Conservation (phyloP, 441 rosid species). For the Populus trichocarpa region DNA sequence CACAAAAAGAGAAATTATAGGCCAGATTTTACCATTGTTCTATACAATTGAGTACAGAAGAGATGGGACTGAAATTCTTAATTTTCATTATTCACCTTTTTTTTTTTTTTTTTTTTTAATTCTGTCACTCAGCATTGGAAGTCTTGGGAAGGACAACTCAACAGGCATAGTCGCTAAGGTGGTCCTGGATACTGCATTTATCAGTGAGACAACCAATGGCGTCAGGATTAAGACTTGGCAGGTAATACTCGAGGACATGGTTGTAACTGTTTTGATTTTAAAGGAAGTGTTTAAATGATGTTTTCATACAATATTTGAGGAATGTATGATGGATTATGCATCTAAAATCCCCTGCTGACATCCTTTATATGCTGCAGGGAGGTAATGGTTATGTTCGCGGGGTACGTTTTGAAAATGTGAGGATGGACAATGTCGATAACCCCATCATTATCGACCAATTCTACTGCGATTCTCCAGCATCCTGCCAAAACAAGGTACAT, state of each 20-base stretch:
- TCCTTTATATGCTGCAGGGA: constrained; percentile 44
- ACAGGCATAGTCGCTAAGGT: constrained; percentile 72
- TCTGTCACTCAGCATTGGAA: constrained; percentile 65
- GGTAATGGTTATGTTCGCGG: constrained; percentile 90
- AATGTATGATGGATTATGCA: not conserved
- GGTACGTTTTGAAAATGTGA: constrained; percentile 71
- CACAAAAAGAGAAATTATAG: not conserved
- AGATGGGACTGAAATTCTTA: constrained; percentile 3
- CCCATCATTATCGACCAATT: constrained; percentile 94
- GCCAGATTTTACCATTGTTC: not conserved
- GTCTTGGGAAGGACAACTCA: constrained; percentile 84
- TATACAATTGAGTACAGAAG: not conserved
- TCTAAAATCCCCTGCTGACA: not conserved
- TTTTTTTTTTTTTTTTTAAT: constrained; percentile 1
- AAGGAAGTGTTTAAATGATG: not conserved
- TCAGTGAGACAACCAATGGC: constrained; percentile 79
- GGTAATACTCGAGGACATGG: constrained; percentile 35
- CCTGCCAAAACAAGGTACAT: constrained; percentile 82
- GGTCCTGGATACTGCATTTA: constrained; percentile 79
- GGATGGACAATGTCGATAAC: constrained; percentile 78
- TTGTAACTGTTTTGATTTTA: not conserved
- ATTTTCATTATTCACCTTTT: not conserved
- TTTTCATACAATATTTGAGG: not conserved
- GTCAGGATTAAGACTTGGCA: constrained; percentile 98
- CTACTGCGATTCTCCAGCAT: constrained; percentile 89